Base-by-base conservation (phyloP, 805 yeast species). In the Saccharomycopsis synnaedendra region DNA sequence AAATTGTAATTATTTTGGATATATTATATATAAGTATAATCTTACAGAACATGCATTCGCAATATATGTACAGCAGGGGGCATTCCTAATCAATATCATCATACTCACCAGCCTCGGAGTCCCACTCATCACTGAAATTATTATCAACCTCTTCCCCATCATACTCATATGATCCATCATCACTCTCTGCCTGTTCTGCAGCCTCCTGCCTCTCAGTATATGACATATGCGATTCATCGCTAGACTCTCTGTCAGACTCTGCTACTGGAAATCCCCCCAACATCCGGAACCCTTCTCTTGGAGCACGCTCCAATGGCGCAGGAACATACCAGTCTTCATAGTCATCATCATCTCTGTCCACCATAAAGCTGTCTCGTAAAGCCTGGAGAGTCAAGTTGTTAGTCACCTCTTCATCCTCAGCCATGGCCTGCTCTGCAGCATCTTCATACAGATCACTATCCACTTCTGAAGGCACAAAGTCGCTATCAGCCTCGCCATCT, bases 121-220 rank as follows among this genome's bases (percentile, higher is more conserved):
- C 44, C 34, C 32, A 33, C 27, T 45, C 44, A 10, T 40, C 39
- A 7, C 29, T 43, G 8, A 35, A 43, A 33, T 41, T 35, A 40
- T 36, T 31, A 34, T 45, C 48, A n/a, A 19, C 41, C 3, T 27
- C 34, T 5, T 41, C 44, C 37, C 31, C 47, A 10, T 32, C 30
- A 39, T 40, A 32, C 9, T 35, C 47, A 40, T 36, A 5, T 9
- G 27, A 11, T 35, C 38, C 43, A 5, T 32, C 38, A 39, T 39
- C 44, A 7, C 34, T 33, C 4, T 39, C 44, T 6, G 19, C 8
- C n/a, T 32, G 40, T 5, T 45, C 44, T 5, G 52, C 74, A 69
- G 7, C 74, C 71, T 9, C 70, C 41, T 42, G 40, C 28, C 36
- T 40, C 11, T 34, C 45, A n/a, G 30, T 11, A 8, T 42, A 28